A percentile compares a stretch with the other conserved stretches of the same genome.
phyloP scores from a whole-genome alignment of 2,329 filamentous ascomycete genomes.

The Fusarium anthophilum region DNA sequence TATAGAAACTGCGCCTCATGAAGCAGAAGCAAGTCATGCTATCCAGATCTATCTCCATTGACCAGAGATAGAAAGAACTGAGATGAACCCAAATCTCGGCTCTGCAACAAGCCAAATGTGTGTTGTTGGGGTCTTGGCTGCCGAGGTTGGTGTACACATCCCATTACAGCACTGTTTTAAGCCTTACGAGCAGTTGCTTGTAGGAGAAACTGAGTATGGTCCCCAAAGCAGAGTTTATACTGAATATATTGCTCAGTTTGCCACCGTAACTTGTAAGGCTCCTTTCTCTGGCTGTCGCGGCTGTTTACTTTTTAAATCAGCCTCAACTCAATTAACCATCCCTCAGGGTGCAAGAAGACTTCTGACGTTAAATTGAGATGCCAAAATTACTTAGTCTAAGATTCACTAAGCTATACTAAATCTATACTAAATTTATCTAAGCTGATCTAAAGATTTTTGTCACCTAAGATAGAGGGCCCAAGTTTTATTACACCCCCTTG shows the following conservation, averaged over 20 bases:
- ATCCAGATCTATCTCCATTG: constrained; percentile 16
- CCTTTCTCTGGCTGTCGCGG: constrained; percentile 28
- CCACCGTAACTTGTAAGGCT: neutral
- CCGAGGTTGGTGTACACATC: neutral
- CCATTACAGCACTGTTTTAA: neutral
- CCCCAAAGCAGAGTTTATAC: neutral
- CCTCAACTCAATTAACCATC: neutral
- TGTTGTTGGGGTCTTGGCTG: constrained; percentile 12
- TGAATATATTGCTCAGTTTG: neutral
- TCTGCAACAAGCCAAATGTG: constrained; percentile 12
- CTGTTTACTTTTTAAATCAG: constrained; percentile 2
- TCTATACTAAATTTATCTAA: too few relatives aligned
- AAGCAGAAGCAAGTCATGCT: neutral
- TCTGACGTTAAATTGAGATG: too few relatives aligned
- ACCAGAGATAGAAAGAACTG: constrained; percentile 6
- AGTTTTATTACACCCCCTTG: too few relatives aligned
- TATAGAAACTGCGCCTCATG: neutral
- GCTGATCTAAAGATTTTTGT: too few relatives aligned
- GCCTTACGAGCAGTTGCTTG: neutral
- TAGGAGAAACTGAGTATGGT: neutral
- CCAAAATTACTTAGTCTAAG: too few relatives aligned
- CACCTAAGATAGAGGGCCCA: too few relatives aligned
- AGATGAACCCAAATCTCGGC: constrained; percentile 21
- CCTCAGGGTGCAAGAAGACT: too few relatives aligned
- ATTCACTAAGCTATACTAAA: too few relatives aligned